A percentile compares a stretch with the other conserved stretches of the same genome.
Evolutionary conservation across 2,329 filamentous ascomycete species (phyloP).

Genomic region (Reticulascus tulasneorum): DNA sequence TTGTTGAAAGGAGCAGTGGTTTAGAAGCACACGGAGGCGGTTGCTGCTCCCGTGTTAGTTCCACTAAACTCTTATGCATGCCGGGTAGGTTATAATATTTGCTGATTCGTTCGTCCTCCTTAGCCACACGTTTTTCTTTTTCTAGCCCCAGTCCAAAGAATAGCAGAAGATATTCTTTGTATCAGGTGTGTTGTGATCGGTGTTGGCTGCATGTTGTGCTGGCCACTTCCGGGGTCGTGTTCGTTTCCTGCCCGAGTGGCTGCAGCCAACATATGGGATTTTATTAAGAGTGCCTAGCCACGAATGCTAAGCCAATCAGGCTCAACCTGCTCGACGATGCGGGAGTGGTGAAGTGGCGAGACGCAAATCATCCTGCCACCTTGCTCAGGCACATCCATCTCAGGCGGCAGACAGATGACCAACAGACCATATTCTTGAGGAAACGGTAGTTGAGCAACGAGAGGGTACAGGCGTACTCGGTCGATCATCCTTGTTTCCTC

Average conservation of each 20-base stretch:
- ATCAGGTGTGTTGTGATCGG: slow-evolving; percentile 17
- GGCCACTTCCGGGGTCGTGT: slow-evolving; percentile 1
- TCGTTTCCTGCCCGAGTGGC: slow-evolving; percentile 1
- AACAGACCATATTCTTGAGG: too few species aligned
- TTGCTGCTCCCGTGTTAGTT: too few species aligned
- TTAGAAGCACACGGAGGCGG: too few species aligned
- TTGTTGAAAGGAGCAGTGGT: neutral
- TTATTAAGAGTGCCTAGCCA: neutral
- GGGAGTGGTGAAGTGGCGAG: slow-evolving; percentile 3
- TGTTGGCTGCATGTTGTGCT: slow-evolving; percentile 23
- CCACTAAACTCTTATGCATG: too few species aligned
- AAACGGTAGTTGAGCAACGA: too few species aligned
- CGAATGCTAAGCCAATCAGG: neutral
- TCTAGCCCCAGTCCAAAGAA: too few species aligned
- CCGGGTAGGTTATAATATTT: neutral
- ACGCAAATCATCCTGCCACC: slow-evolving; percentile 6
- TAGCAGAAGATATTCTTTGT: too few species aligned
- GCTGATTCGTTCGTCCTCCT: slow-evolving; percentile 10
- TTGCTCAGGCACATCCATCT: too few species aligned
- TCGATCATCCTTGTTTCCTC: too few species aligned
- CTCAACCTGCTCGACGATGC: slow-evolving; percentile 3
- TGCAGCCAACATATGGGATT: neutral
- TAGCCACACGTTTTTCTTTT: too few species aligned
- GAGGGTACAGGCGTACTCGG: too few species aligned
- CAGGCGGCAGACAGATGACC: too few species aligned